Evolutionary conservation across 305 asterid species (phyloP), one percentile per base, ranked within the genome.

Genomic region (Andrographis paniculata): DNA sequence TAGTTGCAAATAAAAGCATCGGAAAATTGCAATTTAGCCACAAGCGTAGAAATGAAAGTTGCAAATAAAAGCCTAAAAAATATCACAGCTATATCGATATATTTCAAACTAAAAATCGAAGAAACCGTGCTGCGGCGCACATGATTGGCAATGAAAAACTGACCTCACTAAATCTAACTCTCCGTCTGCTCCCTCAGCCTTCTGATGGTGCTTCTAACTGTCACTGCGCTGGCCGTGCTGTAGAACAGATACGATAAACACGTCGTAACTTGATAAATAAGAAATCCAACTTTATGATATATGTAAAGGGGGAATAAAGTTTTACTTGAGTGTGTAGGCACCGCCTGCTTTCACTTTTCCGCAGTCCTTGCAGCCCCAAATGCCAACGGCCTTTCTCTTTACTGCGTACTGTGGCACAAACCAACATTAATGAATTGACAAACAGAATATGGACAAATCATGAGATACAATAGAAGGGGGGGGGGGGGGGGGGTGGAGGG

Each of bases 281-380:
- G n/a, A n/a, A n/a, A n/a, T n/a, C n/a, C n/a, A n/a, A n/a, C n/a
- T n/a, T n/a, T n/a, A n/a, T 23, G 28, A 3, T 23, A 23, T 23
- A 23, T 23, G 28, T 23, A 8, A 3, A 3, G 28, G 28, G 7
- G 33, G 10, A 28, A 28, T 9, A 28, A 28, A 9, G 10, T 28
- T 10, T 60, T 80, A 84, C 95, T 79, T 86, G 53, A 86, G 48
- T 0, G 88, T 86, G 80, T 86, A 86, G 55, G 95, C 95, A 51
- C 93, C 89, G 55, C 87, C 94, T 0, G 93, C 93, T 61, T 86
- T 86, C 52, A 79, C 94, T 67, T 82, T 86, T 69, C 86, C 88
- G 20, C 95, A 86, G 52, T 82, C 94, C 72, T 79, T 82, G 77
- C 88, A 79, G 16, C 96, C 95, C 88, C 92, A 87, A 20, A 87